phyloP scores from a whole-genome alignment of 768 basidiomycete species.

The Xerocomellus amylosporus region DNA sequence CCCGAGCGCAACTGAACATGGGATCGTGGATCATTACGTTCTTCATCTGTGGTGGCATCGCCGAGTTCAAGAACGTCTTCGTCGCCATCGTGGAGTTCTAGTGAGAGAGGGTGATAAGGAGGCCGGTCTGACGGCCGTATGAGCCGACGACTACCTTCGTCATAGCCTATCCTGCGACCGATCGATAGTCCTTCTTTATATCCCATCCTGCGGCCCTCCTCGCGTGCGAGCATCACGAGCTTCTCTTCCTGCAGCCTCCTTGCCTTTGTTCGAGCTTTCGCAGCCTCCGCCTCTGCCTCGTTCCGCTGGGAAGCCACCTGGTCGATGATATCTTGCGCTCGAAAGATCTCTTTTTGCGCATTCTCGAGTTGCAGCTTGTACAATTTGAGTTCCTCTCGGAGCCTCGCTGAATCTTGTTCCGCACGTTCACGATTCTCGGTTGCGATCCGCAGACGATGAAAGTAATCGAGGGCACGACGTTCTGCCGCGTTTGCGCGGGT shows the following conservation, averaged over 20 bases:
- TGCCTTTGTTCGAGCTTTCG: slow-evolving; percentile 43
- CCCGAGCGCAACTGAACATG: slow-evolving; percentile 13
- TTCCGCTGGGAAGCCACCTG: slow-evolving; percentile 41
- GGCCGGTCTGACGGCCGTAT: slow-evolving; percentile 8
- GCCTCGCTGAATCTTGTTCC: slow-evolving; percentile 38
- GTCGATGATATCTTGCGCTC: slow-evolving; percentile 43
- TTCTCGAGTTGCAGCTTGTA: slow-evolving; percentile 46
- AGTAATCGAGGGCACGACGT: slow-evolving; percentile 45
- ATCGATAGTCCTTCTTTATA: slow-evolving; percentile 41
- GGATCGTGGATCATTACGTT: slow-evolving; percentile 19
- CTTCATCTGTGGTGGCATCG: slow-evolving; percentile 19
- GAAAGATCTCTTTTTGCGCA: slow-evolving; percentile 43
- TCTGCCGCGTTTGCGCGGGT: slow-evolving; percentile 45
- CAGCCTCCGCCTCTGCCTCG: slow-evolving; percentile 45
- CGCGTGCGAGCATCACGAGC: slow-evolving; percentile 39
- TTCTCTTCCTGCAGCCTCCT: slow-evolving; percentile 43
- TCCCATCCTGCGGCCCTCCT: slow-evolving; percentile 42
- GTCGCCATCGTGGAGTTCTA: slow-evolving; percentile 14
- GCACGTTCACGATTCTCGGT: slow-evolving; percentile 39
- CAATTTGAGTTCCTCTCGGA: slow-evolving; percentile 42
- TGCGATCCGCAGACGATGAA: slow-evolving; percentile 38
- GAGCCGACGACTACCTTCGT: slow-evolving; percentile 26
- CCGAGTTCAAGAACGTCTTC: slow-evolving; percentile 13
- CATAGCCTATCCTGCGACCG: slow-evolving; percentile 30
- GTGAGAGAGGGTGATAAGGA: slow-evolving; percentile 8